Evolutionary conservation across 345 rosid species (phyloP).

Genomic region (Acer yangbiense): DNA sequence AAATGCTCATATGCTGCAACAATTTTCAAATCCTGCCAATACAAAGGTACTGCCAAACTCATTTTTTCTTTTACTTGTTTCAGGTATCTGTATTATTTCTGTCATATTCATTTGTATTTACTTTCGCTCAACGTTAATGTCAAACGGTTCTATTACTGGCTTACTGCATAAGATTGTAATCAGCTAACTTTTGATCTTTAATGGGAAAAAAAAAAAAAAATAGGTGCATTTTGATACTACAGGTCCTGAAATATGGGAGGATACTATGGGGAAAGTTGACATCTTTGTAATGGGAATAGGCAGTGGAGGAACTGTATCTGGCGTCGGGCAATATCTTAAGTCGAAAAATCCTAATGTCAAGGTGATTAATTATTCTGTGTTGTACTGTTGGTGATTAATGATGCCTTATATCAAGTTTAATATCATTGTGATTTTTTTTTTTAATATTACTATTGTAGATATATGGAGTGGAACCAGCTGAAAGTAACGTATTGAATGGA

Average conservation of each 20-base stretch:
- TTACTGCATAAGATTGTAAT: not conserved
- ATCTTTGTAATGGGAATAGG: conserved; percentile 98
- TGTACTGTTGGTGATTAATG: too few species aligned
- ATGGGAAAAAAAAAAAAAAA: conserved; percentile 10
- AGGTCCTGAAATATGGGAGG: conserved; percentile 99
- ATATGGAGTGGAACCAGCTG: conserved; percentile 96
- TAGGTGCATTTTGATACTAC: conserved; percentile 94
- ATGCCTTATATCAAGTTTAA: not conserved
- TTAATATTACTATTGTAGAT: conserved; percentile 42
- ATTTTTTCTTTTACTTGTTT: not conserved
- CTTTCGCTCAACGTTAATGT: not conserved
- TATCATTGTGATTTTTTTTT: conserved; percentile 12
- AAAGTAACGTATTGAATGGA: conserved; percentile 90
- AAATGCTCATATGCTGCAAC: conserved; percentile 79
- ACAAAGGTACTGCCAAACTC: conserved; percentile 49
- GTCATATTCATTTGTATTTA: not conserved
- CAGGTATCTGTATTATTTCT: not conserved
- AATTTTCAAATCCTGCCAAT: conserved; percentile 88
- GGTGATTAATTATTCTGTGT: conserved; percentile 39
- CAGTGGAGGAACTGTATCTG: conserved; percentile 96
- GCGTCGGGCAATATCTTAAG: conserved; percentile 92
- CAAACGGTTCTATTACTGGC: not conserved
- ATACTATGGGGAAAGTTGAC: conserved; percentile 83
- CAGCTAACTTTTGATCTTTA: not conserved
- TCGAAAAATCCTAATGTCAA: conserved; percentile 91